These are phyloP conservation scores for Saccharomycopsis microspora DNA, from an alignment of 805 yeast species.

Conservation along the genomic window DNA sequence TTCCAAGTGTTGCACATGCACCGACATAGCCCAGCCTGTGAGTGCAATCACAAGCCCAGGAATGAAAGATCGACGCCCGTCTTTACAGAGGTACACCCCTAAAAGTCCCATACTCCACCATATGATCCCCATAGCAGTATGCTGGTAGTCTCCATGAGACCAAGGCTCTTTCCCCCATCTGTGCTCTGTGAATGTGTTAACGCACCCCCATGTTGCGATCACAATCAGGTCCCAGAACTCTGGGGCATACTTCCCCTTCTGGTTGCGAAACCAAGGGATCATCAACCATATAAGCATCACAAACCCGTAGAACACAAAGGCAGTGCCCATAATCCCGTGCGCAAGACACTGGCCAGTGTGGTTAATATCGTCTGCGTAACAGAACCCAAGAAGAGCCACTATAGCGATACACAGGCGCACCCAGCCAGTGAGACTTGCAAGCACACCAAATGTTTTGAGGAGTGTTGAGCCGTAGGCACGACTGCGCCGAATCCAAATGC, in stretches of 20 bases:
- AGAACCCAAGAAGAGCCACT: slow-evolving; percentile 77
- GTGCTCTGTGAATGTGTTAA: slow-evolving; percentile 93
- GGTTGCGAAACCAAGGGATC: slow-evolving; percentile 62
- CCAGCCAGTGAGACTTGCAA: slow-evolving; percentile 54
- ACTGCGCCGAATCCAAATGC: not conserved
- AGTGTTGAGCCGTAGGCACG: slow-evolving; percentile 12
- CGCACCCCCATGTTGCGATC: slow-evolving; percentile 84
- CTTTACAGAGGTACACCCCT: slow-evolving; percentile 67
- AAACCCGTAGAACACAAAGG: slow-evolving; percentile 74
- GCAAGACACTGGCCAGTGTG: slow-evolving; percentile 95
- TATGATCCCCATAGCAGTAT: slow-evolving; percentile 90
- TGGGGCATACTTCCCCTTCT: slow-evolving; percentile 46
- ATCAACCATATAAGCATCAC: slow-evolving; percentile 54
- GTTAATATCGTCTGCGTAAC: slow-evolving; percentile 38
- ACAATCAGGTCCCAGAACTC: slow-evolving; percentile 76
- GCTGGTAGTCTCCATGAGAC: slow-evolving; percentile 91
- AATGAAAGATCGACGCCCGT: slow-evolving; percentile 56
- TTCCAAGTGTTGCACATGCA: slow-evolving; percentile 65
- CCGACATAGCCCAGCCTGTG: slow-evolving; percentile 93
- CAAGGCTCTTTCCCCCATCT: slow-evolving; percentile 79
- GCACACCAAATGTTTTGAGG: slow-evolving; percentile 37
- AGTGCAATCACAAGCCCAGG: slow-evolving; percentile 76
- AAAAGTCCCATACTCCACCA: slow-evolving; percentile 94
- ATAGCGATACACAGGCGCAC: slow-evolving; percentile 73
- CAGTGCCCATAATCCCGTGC: slow-evolving; percentile 93